Evolutionary conservation across 768 basidiomycete species (phyloP).

Genomic region (Rhizopogon roseolus): DNA sequence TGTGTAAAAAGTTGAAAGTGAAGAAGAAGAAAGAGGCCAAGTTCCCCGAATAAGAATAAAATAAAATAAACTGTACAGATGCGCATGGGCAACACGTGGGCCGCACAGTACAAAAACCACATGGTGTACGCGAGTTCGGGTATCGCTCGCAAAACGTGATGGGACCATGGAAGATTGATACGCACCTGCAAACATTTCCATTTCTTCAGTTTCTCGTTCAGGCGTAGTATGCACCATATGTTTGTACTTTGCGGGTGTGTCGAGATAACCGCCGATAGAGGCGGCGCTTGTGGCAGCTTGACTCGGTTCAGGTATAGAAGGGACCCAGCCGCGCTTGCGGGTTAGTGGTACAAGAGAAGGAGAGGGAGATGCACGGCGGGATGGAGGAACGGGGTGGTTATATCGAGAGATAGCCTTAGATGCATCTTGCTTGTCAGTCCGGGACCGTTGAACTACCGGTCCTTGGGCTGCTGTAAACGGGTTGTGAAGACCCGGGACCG

Average conservation of each 20-base stretch:
- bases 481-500: conserved; percentile 61
- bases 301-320: conserved; percentile 52
- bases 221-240: conserved; percentile 26
- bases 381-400: conserved; percentile 11
- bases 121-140: conserved; percentile 15
- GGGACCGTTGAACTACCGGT: conserved; percentile 19
- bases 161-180: conserved; percentile 14
- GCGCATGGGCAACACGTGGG: conserved; percentile 13
- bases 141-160: conserved; percentile 17
- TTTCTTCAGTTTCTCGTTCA: conserved; percentile 40
- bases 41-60: too few relatives aligned
- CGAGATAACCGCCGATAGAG: conserved; percentile 60
- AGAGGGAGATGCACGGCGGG: conserved; percentile 19
- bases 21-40: conserved; percentile 7
- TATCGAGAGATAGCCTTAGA: conserved; percentile 14
- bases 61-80: conserved; percentile 1
- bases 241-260: conserved; percentile 63
- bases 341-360: conserved; percentile 31
- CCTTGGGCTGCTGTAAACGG: conserved; percentile 43
- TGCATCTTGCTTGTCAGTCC: conserved; percentile 18
- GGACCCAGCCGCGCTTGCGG: conserved; percentile 72
- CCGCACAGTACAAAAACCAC: conserved; percentile 16
- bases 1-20: conserved; percentile 8
- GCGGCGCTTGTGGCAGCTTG: conserved; percentile 45
- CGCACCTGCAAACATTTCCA: conserved; percentile 43